Evolutionary conservation across 176 grass and related monocot genomes (phyloP).

Genomic region (Microstegium vimineum): DNA sequence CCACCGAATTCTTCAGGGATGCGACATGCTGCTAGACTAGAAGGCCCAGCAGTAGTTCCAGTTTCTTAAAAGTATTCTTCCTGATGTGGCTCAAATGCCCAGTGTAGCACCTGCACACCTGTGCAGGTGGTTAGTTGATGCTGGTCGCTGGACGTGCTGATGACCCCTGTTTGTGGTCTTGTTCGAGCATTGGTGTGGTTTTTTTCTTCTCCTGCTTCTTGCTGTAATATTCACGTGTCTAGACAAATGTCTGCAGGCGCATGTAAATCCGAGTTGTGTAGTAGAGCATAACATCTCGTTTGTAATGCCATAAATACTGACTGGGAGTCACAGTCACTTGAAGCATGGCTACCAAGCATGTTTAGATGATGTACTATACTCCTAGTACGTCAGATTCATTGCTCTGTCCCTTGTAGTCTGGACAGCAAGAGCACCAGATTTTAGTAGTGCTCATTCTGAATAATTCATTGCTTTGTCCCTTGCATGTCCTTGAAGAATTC

Average conservation of each 20-base stretch:
- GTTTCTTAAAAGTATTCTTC: conserved; percentile 46
- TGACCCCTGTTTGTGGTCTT: conserved; percentile 4
- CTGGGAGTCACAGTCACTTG: neutral
- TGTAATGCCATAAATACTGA: conserved; percentile 30
- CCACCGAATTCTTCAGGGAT: conserved; percentile 58
- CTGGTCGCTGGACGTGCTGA: neutral
- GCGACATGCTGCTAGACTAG: conserved; percentile 30
- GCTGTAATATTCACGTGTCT: conserved; percentile 25
- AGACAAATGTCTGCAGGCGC: conserved; percentile 24
- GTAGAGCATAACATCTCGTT: conserved; percentile 34
- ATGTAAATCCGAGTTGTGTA: conserved; percentile 36
- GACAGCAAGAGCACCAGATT: conserved; percentile 20
- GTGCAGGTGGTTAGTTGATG: neutral
- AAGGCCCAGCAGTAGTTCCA: conserved; percentile 21
- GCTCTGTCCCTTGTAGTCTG: neutral
- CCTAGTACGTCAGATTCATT: no score
- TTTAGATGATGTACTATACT: conserved; percentile 5
- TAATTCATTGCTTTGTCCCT: neutral
- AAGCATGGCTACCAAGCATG: conserved; percentile 5
- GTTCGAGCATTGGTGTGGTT: neutral
- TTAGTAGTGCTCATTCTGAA: conserved; percentile 8
- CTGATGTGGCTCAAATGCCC: conserved; percentile 21
- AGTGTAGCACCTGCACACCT: neutral
- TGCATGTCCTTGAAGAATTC: neutral
- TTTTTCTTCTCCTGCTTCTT: neutral